These are phyloP conservation scores for Blastocystis sp. DNA, from an alignment of 352 stramenopile genomes.

Conservation along the genomic window DNA sequence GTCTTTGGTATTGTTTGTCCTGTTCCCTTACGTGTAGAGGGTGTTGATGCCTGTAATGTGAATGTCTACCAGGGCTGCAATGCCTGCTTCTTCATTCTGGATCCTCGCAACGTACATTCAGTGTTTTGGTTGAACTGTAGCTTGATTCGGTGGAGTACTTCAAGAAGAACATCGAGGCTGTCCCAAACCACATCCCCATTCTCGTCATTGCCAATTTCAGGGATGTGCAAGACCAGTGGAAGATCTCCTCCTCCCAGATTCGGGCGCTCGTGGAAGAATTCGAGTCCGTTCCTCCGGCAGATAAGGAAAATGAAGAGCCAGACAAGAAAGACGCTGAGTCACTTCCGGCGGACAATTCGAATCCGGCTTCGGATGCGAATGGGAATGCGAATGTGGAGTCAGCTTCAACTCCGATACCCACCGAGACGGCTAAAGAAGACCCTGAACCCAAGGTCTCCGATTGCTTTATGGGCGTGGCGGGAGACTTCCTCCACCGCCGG, in stretches of 20 bases:
- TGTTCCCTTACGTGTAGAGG: slow-evolving; percentile 8
- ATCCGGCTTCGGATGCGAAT: neutral
- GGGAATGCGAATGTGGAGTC: too few relatives aligned
- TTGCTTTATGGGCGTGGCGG: neutral
- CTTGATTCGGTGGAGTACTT: slow-evolving; percentile 63
- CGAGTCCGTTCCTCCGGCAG: neutral
- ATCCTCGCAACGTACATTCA: slow-evolving; percentile 35
- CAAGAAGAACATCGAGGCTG: slow-evolving; percentile 28
- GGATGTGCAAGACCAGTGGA: slow-evolving; percentile 26
- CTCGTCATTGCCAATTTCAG: slow-evolving; percentile 62
- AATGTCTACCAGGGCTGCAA: slow-evolving; percentile 61
- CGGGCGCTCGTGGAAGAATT: neutral
- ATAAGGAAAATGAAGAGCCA: neutral
- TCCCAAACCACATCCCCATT: slow-evolving; percentile 55
- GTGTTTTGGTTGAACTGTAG: neutral
- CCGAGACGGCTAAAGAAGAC: neutral
- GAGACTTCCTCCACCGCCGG: neutral
- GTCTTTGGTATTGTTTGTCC: slow-evolving; percentile 22
- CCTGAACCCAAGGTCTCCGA: neutral
- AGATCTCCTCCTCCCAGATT: slow-evolving; percentile 36
- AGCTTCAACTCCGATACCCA: too few relatives aligned
- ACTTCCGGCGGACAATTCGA: neutral
- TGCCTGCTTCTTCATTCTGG: slow-evolving; percentile 55
- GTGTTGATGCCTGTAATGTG: slow-evolving; percentile 9
- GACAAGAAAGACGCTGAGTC: neutral